phyloP scores from a whole-genome alignment of 2,329 filamentous ascomycete species.

The Pseudopyrenochaeta lycopersici region DNA sequence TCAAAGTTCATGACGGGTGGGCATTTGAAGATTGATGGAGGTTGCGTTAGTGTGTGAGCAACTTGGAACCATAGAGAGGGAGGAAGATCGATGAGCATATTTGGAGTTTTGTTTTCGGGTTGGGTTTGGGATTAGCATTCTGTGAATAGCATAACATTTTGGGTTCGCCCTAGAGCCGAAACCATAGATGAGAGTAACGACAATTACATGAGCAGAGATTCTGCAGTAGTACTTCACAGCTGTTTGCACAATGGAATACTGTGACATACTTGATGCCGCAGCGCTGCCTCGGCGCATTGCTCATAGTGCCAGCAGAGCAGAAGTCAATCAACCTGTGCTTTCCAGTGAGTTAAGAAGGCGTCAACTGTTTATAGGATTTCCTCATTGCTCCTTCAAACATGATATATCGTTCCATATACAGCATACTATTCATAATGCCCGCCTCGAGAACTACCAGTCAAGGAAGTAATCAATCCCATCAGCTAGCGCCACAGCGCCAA shows the following conservation, averaged over 20 bases:
- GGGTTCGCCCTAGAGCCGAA: too few species aligned
- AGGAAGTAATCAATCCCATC: constrained; percentile 48
- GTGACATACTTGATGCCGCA: too few species aligned
- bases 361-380: too few species aligned
- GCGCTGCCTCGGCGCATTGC: too few species aligned
- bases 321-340: too few species aligned
- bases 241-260: too few species aligned
- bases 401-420: too few species aligned
- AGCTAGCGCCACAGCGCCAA: constrained; percentile 35
- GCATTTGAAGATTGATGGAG: constrained; percentile 46
- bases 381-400: too few species aligned
- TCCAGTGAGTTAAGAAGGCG: too few species aligned
- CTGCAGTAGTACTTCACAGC: not conserved
- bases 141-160: too few species aligned
- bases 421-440: not conserved
- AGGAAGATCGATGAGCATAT: constrained; percentile 20
- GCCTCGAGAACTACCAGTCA: constrained; percentile 29
- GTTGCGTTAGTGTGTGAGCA: constrained; percentile 37
- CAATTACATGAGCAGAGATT: not conserved
- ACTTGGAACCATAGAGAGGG: not conserved
- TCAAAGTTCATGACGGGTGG: constrained; percentile 52
- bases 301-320: too few species aligned
- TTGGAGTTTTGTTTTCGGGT: constrained; percentile 24
- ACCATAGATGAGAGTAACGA: not conserved
- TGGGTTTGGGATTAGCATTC: too few species aligned